phyloP scores from a whole-genome alignment of 75 land plant genomes.

The Sequoiadendron giganteum region DNA sequence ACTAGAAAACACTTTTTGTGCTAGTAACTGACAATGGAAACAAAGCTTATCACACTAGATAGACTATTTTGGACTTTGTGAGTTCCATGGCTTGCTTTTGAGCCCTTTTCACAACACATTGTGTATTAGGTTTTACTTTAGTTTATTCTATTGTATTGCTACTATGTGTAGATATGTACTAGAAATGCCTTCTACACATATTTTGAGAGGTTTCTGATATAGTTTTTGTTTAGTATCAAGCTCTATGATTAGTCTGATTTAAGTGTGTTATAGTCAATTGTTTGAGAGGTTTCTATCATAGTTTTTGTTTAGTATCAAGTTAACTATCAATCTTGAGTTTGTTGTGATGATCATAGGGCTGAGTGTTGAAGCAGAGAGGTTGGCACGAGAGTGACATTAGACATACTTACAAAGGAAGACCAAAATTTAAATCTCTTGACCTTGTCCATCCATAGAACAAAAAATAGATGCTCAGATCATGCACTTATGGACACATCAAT shows the following conservation, averaged over 20 bases:
- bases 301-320: no score
- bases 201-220: no score
- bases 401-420: neutral
- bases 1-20: neutral
- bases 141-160: neutral
- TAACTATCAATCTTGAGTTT: no score
- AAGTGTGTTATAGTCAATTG: neutral
- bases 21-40: neutral
- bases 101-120: neutral
- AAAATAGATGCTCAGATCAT: no score
- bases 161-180: neutral
- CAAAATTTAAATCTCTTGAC: neutral
- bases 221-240: no score
- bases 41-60: neutral
- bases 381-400: neutral
- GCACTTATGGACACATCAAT: neutral
- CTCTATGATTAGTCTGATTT: neutral
- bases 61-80: neutral
- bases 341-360: no score
- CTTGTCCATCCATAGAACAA: neutral
- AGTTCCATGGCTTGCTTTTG: neutral
- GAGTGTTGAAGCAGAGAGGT: no score
- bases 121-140: neutral
- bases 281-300: neutral
- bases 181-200: neutral